Evolutionary conservation across 192 early-diverging fungal genomes (phyloP).

Genomic region (Podila epicladia): DNA sequence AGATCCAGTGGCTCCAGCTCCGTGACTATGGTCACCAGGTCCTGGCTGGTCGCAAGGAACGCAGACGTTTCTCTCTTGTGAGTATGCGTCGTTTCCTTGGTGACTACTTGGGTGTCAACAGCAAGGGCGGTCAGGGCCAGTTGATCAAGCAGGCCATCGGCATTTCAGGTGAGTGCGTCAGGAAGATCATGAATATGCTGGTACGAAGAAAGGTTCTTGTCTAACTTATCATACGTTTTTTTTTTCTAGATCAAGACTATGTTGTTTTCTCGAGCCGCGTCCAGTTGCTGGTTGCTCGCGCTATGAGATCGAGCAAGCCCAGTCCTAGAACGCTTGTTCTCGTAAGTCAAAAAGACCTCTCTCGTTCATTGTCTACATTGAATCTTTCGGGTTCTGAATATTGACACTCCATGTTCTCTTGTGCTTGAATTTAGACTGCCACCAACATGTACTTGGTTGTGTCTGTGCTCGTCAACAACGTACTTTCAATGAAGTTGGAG

Average conservation of each 20-base stretch:
- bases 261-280: slow-evolving; percentile 70
- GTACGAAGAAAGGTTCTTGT: background rate
- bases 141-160: slow-evolving; percentile 58
- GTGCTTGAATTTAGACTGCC: slow-evolving; percentile 54
- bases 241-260: slow-evolving; percentile 53
- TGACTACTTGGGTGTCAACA: slow-evolving; percentile 85
- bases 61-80: slow-evolving; percentile 86
- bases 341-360: slow-evolving; percentile 28
- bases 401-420: background rate
- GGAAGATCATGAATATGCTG: too few relatives aligned
- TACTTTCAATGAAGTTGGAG: slow-evolving; percentile 63
- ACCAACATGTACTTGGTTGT: slow-evolving; percentile 68
- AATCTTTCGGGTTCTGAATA: background rate
- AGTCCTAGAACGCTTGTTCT: slow-evolving; percentile 78
- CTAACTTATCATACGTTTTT: background rate
- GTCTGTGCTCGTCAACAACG: slow-evolving; percentile 62
- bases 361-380: background rate
- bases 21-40: slow-evolving; percentile 95
- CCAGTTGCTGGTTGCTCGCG: slow-evolving; percentile 71
- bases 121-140: slow-evolving; percentile 54
- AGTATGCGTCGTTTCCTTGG: slow-evolving; percentile 88
- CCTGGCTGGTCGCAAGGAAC: slow-evolving; percentile 89
- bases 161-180: slow-evolving; percentile 41
- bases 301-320: slow-evolving; percentile 78
- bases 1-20: slow-evolving; percentile 89